Conservation (phyloP, 208 protist genomes). For the Acanthamoeba healyi region DNA sequence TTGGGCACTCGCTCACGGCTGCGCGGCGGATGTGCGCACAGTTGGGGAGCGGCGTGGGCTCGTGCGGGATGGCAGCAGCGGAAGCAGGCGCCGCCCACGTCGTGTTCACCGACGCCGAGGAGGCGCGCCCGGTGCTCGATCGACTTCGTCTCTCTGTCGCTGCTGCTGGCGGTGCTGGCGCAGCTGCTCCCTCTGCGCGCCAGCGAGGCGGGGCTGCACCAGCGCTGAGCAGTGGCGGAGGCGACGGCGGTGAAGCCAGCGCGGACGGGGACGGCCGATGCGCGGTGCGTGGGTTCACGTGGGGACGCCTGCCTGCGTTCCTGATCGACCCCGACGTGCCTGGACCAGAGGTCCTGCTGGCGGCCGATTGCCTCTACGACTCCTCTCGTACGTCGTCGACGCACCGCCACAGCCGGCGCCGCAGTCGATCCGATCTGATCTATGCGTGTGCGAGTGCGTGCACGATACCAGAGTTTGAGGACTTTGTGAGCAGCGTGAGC, state of each 20-base stretch:
- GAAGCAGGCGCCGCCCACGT: not conserved
- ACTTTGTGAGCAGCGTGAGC: not conserved
- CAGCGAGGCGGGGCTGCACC: too few relatives aligned
- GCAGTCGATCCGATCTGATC: not conserved
- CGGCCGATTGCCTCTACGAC: constrained; percentile 15
- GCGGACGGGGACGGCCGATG: not conserved
- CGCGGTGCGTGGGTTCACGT: not conserved
- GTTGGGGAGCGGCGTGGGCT: constrained; percentile 1
- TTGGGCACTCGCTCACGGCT: not conserved
- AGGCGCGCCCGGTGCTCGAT: not conserved
- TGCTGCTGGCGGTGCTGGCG: too few relatives aligned
- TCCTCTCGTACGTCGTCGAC: not conserved
- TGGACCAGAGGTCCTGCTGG: not conserved
- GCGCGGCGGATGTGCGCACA: not conserved
- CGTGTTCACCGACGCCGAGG: constrained; percentile 7
- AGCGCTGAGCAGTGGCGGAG: too few relatives aligned
- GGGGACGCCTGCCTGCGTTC: not conserved
- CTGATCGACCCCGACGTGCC: not conserved
- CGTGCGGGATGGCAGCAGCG: not conserved
- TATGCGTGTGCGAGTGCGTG: too few relatives aligned
- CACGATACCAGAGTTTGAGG: not conserved
- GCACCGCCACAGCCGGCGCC: not conserved
- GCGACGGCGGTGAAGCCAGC: too few relatives aligned
- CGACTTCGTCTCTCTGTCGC: not conserved
- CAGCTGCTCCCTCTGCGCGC: too few relatives aligned